Conservation (phyloP, 352 stramenopile genomes). For the Ochromonadaceae sp. region DNA sequence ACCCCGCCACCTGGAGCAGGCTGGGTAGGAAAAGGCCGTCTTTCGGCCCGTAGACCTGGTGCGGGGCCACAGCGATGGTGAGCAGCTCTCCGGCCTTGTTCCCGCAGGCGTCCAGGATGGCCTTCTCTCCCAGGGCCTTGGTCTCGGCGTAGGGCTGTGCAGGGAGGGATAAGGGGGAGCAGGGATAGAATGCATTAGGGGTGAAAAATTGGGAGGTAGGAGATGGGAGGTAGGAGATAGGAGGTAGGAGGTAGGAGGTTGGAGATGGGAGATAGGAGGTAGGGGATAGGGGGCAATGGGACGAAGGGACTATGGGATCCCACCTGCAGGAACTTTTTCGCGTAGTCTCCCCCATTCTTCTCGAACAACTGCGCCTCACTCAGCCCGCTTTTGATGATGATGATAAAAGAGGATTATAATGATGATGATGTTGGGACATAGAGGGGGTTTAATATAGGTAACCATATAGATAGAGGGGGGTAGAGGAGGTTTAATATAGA, state of each 20-base stretch:
- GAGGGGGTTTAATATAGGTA: no score
- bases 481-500: no score
- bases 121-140: conserved; percentile 40
- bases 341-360: conserved; percentile 22
- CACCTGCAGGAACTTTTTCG: conserved; percentile 49
- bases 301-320: no score
- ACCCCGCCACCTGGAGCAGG: conserved; percentile 51
- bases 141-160: conserved; percentile 55
- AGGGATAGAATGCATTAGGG: conserved; percentile 39
- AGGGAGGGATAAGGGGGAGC: no score
- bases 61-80: conserved; percentile 64
- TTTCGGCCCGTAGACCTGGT: conserved; percentile 70
- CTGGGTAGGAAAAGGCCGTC: conserved; percentile 63
- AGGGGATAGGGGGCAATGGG: no score
- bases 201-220: conserved; percentile 31
- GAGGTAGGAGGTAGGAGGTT: no score
- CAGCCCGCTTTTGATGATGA: conserved; percentile 23
- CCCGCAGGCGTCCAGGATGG: conserved; percentile 31
- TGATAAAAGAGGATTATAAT: no score
- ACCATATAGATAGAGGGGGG: no score
- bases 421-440: neutral
- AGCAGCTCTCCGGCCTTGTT: conserved; percentile 35
- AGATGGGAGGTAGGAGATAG: no score
- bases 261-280: no score
- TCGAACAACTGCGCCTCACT: conserved; percentile 47